Conservation (phyloP, 78 protist genomes). For the Emiliania huxleyi region DNA sequence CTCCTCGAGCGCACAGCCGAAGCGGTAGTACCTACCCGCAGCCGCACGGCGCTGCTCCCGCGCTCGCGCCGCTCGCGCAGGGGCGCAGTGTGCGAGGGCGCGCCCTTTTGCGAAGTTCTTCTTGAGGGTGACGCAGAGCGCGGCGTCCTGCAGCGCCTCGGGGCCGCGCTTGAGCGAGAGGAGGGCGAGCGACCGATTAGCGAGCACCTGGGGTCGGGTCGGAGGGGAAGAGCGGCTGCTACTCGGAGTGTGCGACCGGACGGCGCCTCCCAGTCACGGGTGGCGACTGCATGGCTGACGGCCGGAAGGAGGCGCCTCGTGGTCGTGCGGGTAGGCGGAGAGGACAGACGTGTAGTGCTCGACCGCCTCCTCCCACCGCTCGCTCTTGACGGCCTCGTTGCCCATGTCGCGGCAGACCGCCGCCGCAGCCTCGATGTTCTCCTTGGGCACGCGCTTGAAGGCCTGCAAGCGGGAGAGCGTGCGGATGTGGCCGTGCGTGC, state of each 20-base stretch:
- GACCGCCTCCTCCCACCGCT: not conserved
- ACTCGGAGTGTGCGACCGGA: no score
- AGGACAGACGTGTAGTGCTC: conserved; percentile 8
- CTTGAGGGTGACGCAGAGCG: not conserved
- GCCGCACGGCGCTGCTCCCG: no score
- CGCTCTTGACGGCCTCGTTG: conserved; percentile 7
- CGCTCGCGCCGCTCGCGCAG: no score
- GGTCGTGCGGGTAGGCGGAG: not conserved
- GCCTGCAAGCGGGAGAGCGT: no score
- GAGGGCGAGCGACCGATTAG: not conserved
- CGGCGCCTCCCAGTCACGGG: no score
- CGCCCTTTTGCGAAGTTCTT: not conserved
- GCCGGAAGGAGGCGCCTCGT: no score
- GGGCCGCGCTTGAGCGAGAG: not conserved
- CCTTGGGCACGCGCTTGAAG: not conserved
- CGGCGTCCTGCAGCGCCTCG: conserved; percentile 7
- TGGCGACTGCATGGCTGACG: no score
- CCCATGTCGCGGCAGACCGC: not conserved
- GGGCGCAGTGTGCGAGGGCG: no score
- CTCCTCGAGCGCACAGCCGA: conserved; percentile 9
- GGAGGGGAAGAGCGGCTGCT: no score
- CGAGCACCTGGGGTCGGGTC: no score
- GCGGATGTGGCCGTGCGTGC: no score
- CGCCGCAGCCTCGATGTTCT: not conserved
- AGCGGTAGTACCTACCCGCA: not conserved